Base-by-base conservation (phyloP, 1,284 basidiomycete species). In the Phaffia rhodozyma region DNA sequence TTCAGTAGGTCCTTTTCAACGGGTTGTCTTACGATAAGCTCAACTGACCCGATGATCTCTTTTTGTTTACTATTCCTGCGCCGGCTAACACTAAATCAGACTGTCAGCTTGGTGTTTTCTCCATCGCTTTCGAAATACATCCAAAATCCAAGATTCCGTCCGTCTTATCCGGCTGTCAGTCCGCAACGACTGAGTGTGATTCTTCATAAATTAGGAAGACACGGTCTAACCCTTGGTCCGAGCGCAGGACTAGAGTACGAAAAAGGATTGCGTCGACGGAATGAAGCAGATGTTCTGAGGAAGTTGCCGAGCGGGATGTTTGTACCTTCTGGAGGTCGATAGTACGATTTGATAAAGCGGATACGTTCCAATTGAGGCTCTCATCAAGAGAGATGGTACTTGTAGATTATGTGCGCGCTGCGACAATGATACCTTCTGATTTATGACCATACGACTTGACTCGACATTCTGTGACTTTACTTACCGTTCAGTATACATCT, bases 121-220 rank as follows among this genome's bases (percentile, higher is more conserved):
- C 83, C 88, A 71, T 80, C 82, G 3, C 83, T 94, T 7, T 82
- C 84, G 66, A 86, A 89, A 68, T 97, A 85, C 75, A 80, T 94
- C 47, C 49, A 56, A 55, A 82, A 87, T 52, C 83, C 87, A 1
- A 81, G 82, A 20, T 79, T 84, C 65, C 84, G 91, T 68, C 78
- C 83, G 53, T 84, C 84, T 2, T 93, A 89, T 71, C 71, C 78
- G n/a, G 77, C 78, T 55, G 83, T 94, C 65, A 86, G 84, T 70
- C 84, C 86, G 5, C 85, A 84, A 69, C 80, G 82, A 57, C 77
- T 96, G n/a, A 84, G 87, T 60, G 78, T 83, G 9, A 78, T 92
- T 32, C 78, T 94, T 18, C 84, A 89, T 69, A 94, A 94, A 74
- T 79, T 94, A 50, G 83, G 84, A 1, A 83, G 80, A 67, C 86